Conservation (phyloP, 2,329 filamentous ascomycete genomes). For the Furcasterigmium furcatum region DNA sequence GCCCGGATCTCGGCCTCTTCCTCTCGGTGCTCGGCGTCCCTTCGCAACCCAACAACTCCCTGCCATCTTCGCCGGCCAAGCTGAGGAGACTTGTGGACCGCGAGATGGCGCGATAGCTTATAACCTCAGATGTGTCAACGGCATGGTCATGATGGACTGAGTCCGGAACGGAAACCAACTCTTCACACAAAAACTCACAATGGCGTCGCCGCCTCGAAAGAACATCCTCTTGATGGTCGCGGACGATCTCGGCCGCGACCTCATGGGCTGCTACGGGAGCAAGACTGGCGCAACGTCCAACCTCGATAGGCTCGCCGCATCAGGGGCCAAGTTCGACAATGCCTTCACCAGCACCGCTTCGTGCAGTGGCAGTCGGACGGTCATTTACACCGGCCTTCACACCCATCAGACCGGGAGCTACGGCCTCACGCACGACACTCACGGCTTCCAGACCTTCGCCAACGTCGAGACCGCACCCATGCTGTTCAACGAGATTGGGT, state of each 20-base stretch:
- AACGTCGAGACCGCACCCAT: constrained; percentile 19
- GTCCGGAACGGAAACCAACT: too few relatives aligned
- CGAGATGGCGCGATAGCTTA: too few relatives aligned
- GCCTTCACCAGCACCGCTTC: constrained; percentile 43
- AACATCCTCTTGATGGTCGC: constrained; percentile 37
- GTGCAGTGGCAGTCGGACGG: constrained; percentile 41
- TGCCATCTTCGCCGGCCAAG: too few relatives aligned
- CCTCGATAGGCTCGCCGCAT: constrained; percentile 32
- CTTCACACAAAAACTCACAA: not conserved
- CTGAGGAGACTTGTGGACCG: too few relatives aligned
- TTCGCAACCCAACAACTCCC: too few relatives aligned
- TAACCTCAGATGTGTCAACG: too few relatives aligned
- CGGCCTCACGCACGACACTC: constrained; percentile 30
- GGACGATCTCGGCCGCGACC: constrained; percentile 34
- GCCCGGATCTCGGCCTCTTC: too few relatives aligned
- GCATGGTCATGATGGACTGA: too few relatives aligned
- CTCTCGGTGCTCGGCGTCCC: too few relatives aligned
- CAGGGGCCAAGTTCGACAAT: constrained; percentile 31
- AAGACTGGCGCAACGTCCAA: constrained; percentile 29
- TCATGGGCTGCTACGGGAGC: constrained; percentile 31
- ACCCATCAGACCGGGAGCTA: constrained; percentile 46
- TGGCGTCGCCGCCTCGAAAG: constrained; percentile 11
- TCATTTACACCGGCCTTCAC: constrained; percentile 46
- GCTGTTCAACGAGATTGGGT: constrained; percentile 33
- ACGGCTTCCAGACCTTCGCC: constrained; percentile 38